phyloP scores from a whole-genome alignment of 129 eudicot genomes.

The Oenanthe sinensis region DNA sequence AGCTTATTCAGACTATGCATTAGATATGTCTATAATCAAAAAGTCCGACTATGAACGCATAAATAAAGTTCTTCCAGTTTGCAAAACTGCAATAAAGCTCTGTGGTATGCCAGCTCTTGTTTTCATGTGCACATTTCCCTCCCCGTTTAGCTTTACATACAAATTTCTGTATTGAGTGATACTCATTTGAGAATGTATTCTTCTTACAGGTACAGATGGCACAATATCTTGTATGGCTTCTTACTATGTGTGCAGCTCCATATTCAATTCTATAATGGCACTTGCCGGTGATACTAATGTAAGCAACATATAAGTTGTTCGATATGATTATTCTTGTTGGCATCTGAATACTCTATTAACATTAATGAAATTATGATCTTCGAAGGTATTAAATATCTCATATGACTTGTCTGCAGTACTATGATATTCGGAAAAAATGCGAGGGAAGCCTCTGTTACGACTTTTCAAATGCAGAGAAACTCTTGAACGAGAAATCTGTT shows the following conservation, averaged over 20 bases:
- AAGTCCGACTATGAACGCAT: constrained; percentile 56
- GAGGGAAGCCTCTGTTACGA: constrained; percentile 92
- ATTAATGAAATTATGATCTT: not conserved
- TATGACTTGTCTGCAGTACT: constrained; percentile 64
- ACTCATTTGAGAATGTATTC: not conserved
- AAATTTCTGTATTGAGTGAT: not conserved
- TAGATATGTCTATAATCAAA: constrained; percentile 61
- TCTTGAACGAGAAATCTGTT: constrained; percentile 58
- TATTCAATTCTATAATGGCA: constrained; percentile 50
- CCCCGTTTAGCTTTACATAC: not conserved
- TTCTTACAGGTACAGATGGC: constrained; percentile 69
- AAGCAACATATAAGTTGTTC: constrained; percentile 13
- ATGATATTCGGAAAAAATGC: constrained; percentile 85
- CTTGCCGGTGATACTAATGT: constrained; percentile 76
- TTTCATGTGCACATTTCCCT: too few relatives aligned
- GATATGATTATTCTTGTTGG: not conserved
- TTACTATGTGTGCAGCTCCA: constrained; percentile 67
- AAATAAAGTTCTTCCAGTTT: constrained; percentile 63
- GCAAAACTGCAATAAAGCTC: constrained; percentile 78
- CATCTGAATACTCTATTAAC: not conserved
- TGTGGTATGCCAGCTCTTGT: too few relatives aligned
- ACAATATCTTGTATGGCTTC: constrained; percentile 76
- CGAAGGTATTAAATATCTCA: not conserved
- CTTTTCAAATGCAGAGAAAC: constrained; percentile 75
- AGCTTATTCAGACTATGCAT: constrained; percentile 90